Evolutionary conservation across 225 moss, liverwort and hornwort species (phyloP).

Genomic region (Rhytidiadelphus loreus): DNA sequence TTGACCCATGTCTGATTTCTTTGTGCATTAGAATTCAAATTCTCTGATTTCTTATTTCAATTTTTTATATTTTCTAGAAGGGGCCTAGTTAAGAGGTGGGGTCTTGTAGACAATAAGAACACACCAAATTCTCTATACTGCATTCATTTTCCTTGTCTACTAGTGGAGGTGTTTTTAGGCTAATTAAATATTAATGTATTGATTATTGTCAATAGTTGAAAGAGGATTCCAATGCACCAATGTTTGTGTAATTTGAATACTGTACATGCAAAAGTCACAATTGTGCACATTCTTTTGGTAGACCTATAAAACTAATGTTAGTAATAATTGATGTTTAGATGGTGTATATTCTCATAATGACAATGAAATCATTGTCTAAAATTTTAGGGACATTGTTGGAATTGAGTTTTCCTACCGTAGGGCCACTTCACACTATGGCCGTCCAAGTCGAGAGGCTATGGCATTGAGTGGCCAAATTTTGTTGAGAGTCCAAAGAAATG

Average conservation of each 20-base stretch:
- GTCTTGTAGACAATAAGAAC: rapidly evolving
- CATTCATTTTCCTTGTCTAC: rapidly evolving
- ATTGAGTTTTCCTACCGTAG: not conserved
- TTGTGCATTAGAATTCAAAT: not conserved
- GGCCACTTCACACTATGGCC: too few species aligned
- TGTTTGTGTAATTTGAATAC: not conserved
- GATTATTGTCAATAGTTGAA: not conserved
- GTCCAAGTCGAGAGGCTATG: too few species aligned
- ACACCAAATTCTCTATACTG: not conserved
- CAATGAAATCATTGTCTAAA: too few species aligned
- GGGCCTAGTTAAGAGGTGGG: not conserved
- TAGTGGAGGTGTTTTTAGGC: not conserved
- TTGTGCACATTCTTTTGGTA: not conserved
- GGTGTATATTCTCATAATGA: not conserved
- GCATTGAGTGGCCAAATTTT: too few species aligned
- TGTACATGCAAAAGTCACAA: too few species aligned
- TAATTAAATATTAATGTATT: not conserved
- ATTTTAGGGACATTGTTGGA: not conserved
- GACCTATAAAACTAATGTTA: not conserved
- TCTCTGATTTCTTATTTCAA: not conserved
- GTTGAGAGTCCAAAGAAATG: too few species aligned
- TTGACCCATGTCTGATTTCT: rapidly evolving
- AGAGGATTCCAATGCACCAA: not conserved
- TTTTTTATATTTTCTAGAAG: not conserved
- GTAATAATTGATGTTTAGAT: not conserved